Conservation (phyloP, 2,329 filamentous ascomycete genomes). For the Davidsoniella virescens region DNA sequence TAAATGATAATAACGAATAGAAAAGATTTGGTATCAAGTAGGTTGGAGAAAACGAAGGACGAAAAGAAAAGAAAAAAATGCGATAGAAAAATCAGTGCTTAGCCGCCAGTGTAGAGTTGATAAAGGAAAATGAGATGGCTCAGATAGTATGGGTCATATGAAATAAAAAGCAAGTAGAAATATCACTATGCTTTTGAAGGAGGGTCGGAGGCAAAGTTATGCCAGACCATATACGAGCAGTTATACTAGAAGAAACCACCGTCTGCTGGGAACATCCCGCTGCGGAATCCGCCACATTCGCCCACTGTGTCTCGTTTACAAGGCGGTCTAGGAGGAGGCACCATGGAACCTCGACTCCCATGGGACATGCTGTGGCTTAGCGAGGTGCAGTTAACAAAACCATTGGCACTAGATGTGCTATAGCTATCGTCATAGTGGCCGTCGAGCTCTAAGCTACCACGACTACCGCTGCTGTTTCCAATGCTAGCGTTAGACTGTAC, state of each 20-base stretch:
- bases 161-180: background rate
- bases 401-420: too few species aligned
- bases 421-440: constrained; percentile 3
- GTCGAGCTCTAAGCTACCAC: constrained; percentile 9
- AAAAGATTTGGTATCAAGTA: background rate
- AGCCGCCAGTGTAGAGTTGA: constrained; percentile 7
- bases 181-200: background rate
- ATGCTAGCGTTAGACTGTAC: constrained; percentile 38
- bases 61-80: background rate
- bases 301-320: constrained; percentile 6
- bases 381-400: too few species aligned
- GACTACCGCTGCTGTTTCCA: constrained; percentile 29
- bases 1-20: background rate
- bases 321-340: constrained; percentile 8
- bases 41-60: constrained; percentile 1
- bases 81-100: constrained; percentile 10
- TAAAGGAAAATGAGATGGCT: background rate
- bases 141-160: background rate
- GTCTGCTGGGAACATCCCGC: constrained; percentile 4
- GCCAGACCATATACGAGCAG: too few species aligned
- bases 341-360: background rate
- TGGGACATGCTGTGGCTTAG: background rate
- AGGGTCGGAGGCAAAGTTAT: too few species aligned
- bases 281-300: constrained; percentile 1
- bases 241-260: constrained; percentile 8